Conservation (phyloP, 2,329 filamentous ascomycete genomes). For the Trichoderma asperellum region DNA sequence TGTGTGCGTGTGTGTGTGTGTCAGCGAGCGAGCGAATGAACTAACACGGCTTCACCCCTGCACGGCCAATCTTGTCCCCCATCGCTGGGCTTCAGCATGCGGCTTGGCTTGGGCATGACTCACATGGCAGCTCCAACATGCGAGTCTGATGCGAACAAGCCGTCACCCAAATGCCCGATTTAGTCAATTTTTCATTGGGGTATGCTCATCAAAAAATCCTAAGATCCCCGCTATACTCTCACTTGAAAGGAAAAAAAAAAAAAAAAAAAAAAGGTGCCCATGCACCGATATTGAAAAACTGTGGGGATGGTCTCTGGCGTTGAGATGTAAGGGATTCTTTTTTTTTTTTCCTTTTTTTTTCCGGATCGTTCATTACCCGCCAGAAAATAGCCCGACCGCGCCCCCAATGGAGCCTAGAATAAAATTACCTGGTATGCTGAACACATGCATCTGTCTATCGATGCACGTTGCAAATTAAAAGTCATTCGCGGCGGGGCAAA, state of each 20-base stretch:
- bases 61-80: background rate
- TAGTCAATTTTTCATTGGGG: background rate
- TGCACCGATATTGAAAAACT: background rate
- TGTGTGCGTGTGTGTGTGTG: background rate
- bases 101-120: constrained; percentile 17
- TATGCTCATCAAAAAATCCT: background rate
- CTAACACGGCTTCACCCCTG: constrained; percentile 9
- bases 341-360: background rate
- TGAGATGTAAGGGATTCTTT: constrained; percentile 8
- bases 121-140: constrained; percentile 23
- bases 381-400: constrained; percentile 11
- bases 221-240: background rate
- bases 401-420: background rate
- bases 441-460: constrained; percentile 22
- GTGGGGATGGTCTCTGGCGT: constrained; percentile 6
- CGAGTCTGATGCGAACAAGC: constrained; percentile 3
- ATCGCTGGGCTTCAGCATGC: constrained; percentile 10
- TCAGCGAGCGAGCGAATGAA: background rate
- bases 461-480: constrained; percentile 26
- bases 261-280: background rate
- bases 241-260: background rate
- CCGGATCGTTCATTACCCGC: constrained; percentile 13
- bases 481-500: constrained; percentile 17
- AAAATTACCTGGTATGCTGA: background rate
- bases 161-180: constrained; percentile 9